phyloP scores from a whole-genome alignment of 1,284 basidiomycete genomes.

The Puccinia triticina region DNA sequence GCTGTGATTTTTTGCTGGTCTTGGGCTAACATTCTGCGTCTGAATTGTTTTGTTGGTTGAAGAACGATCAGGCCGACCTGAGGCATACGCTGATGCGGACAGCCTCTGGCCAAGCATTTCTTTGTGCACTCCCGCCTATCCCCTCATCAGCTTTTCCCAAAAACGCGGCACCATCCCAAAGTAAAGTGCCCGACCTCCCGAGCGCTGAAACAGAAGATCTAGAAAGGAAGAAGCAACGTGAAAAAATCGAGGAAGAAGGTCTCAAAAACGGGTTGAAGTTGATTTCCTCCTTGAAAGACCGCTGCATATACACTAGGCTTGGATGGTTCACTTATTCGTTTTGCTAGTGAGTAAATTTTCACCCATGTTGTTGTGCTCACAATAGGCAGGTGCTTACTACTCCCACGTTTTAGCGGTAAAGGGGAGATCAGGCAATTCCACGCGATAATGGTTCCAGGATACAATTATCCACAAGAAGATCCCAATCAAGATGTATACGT shows the following conservation, averaged over 20 bases:
- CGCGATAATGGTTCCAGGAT: constrained; percentile 54
- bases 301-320: constrained; percentile 62
- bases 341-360: constrained; percentile 63
- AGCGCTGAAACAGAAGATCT: constrained; percentile 5
- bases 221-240: constrained; percentile 14
- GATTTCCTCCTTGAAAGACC: constrained; percentile 62
- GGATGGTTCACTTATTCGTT: constrained; percentile 95
- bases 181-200: background rate
- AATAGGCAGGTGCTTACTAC: background rate
- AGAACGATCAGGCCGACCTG: background rate
- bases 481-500: constrained; percentile 56
- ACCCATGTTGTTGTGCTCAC: background rate
- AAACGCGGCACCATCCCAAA: background rate
- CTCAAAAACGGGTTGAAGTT: constrained; percentile 59
- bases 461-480: constrained; percentile 56
- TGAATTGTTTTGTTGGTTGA: background rate
- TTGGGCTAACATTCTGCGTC: background rate
- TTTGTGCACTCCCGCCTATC: constrained; percentile 36
- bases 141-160: background rate
- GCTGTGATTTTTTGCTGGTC: background rate
- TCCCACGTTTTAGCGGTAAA: constrained; percentile 20
- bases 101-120: constrained; percentile 41
- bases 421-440: constrained; percentile 59
- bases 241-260: constrained; percentile 33
- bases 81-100: constrained; percentile 32